phyloP scores from a whole-genome alignment of 2,329 filamentous ascomycete species.

The Colletotrichum filicis region DNA sequence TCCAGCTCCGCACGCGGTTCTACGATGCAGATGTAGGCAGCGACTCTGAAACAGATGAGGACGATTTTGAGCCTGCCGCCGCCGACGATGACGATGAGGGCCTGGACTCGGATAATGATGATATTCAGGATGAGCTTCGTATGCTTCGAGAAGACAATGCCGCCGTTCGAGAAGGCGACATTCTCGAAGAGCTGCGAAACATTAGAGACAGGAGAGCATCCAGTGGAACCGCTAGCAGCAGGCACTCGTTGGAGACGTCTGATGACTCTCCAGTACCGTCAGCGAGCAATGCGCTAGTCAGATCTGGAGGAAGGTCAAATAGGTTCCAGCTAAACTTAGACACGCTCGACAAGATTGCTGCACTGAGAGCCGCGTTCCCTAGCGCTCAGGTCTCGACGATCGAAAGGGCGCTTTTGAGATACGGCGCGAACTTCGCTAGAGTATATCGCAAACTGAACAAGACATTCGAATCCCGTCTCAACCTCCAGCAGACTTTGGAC shows the following conservation, averaged over 20 bases:
- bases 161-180: conserved; percentile 38
- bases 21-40: conserved; percentile 44
- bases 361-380: conserved; percentile 58
- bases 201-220: conserved; percentile 13
- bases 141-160: conserved; percentile 54
- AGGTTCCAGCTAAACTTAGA: conserved; percentile 17
- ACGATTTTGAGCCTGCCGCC: conserved; percentile 32
- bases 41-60: conserved; percentile 38
- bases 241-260: neutral
- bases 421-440: conserved; percentile 46
- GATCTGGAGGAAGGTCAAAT: neutral
- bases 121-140: conserved; percentile 52
- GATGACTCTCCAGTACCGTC: neutral
- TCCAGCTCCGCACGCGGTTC: conserved; percentile 43
- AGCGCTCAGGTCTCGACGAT: conserved; percentile 47
- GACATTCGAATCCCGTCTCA: conserved; percentile 39
- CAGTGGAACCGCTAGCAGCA: neutral
- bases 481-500: conserved; percentile 48
- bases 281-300: conserved; percentile 20
- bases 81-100: conserved; percentile 31
- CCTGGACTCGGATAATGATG: conserved; percentile 33
- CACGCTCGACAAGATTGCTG: conserved; percentile 46
- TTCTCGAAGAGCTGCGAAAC: conserved; percentile 31
- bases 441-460: conserved; percentile 51
- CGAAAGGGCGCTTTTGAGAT: conserved; percentile 48